Conservation (phyloP, 2,329 filamentous ascomycete genomes). For the Penicillium sp. region DNA sequence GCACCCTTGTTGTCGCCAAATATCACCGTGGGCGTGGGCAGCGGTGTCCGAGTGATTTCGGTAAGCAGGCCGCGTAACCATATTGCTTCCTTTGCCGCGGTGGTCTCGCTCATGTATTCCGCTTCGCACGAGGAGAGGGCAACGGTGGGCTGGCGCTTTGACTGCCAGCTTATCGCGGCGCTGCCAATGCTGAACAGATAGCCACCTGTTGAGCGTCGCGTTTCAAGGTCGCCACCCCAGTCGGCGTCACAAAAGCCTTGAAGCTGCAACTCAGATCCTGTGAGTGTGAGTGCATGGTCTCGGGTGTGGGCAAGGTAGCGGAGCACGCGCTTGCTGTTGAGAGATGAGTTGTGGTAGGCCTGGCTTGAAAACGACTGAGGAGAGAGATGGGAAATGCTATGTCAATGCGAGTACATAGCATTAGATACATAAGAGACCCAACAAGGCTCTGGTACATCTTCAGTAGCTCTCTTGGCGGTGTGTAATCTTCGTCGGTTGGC, state of each 20-base stretch:
- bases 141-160: slow-evolving; percentile 3
- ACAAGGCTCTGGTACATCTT: too few relatives aligned
- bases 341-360: slow-evolving; percentile 3
- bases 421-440: too few relatives aligned
- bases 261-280: slow-evolving; percentile 1
- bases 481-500: too few relatives aligned
- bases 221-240: slow-evolving; percentile 3
- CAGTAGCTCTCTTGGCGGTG: too few relatives aligned
- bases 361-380: neutral
- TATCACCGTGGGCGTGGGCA: neutral
- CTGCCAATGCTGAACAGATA: slow-evolving; percentile 8
- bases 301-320: slow-evolving; percentile 7
- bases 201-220: slow-evolving; percentile 8
- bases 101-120: slow-evolving; percentile 3
- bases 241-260: slow-evolving; percentile 3
- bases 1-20: neutral
- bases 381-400: slow-evolving; percentile 5
- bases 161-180: slow-evolving; percentile 9
- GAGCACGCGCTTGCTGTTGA: neutral
- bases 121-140: slow-evolving; percentile 5
- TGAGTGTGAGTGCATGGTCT: slow-evolving; percentile 2
- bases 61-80: slow-evolving; percentile 2
- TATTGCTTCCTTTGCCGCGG: slow-evolving; percentile 5
- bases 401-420: too few relatives aligned
- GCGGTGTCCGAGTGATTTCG: neutral